Conservation (phyloP, 768 basidiomycete genomes). For the Pluteus cervinus region DNA sequence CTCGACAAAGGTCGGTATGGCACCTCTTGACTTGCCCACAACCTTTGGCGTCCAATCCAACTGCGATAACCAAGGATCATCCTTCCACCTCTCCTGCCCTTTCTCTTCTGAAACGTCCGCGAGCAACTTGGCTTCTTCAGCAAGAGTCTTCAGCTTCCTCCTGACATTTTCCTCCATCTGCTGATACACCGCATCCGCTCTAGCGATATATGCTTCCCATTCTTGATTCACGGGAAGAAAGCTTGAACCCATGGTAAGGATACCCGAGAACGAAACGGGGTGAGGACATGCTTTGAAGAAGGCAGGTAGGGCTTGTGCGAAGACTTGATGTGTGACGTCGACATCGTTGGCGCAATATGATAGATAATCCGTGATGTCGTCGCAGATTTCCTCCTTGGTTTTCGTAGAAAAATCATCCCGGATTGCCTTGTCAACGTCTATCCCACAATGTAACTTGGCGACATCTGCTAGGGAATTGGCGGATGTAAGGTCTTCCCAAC, state of each 20-base stretch:
- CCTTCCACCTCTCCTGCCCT: constrained; percentile 47
- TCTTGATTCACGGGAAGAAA: constrained; percentile 86
- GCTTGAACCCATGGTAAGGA: constrained; percentile 86
- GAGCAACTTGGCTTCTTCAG: constrained; percentile 61
- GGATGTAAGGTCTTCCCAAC: constrained; percentile 93
- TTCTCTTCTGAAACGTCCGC: constrained; percentile 23
- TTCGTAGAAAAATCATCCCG: constrained; percentile 73
- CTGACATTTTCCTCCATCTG: constrained; percentile 74
- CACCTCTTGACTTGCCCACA: constrained; percentile 61
- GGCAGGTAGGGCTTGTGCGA: constrained; percentile 64
- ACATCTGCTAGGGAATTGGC: constrained; percentile 91
- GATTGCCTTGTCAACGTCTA: constrained; percentile 69
- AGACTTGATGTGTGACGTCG: constrained; percentile 77
- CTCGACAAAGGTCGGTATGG: constrained; percentile 30
- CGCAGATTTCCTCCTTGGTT: constrained; percentile 57
- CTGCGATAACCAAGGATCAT: constrained; percentile 82
- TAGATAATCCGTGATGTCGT: constrained; percentile 67
- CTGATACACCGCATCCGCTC: constrained; percentile 70
- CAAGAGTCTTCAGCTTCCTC: constrained; percentile 60
- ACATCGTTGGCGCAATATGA: constrained; percentile 87
- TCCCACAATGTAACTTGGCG: constrained; percentile 82
- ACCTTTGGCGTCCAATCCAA: constrained; percentile 94
- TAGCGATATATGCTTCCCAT: constrained; percentile 80
- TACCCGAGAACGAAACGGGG: constrained; percentile 89
- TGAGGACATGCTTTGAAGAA: constrained; percentile 84